A percentile compares a stretch with the other conserved stretches of the same genome.
Conservation (phyloP, 2,329 filamentous ascomycete species). For the Colletotrichum truncatum region DNA sequence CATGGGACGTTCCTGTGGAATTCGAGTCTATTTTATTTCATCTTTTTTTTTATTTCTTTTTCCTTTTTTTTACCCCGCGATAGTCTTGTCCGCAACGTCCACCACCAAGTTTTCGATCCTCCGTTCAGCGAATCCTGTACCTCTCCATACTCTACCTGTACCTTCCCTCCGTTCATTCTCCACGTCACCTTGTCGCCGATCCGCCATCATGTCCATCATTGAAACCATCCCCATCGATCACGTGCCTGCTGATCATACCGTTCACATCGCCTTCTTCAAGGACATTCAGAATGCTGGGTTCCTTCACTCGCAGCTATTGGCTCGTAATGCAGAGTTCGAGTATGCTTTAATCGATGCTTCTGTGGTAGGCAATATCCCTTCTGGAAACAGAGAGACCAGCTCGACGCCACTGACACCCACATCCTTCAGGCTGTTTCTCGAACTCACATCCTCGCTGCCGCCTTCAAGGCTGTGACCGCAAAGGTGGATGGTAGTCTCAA, state of each 20-base stretch:
- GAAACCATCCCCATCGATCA: constrained; percentile 80
- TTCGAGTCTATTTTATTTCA: background rate
- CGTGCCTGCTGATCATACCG: constrained; percentile 70
- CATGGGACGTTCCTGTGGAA: background rate
- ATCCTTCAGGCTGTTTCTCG: constrained; percentile 71
- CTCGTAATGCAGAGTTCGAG: constrained; percentile 85
- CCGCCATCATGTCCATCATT: constrained; percentile 44
- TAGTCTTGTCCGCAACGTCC: background rate
- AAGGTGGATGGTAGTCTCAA: constrained; percentile 70
- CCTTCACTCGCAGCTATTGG: constrained; percentile 84
- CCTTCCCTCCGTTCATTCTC: too few species aligned
- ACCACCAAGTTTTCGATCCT: background rate
- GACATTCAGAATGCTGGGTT: constrained; percentile 81
- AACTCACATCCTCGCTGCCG: constrained; percentile 77
- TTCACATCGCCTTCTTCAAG: constrained; percentile 80
- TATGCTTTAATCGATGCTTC: constrained; percentile 93
- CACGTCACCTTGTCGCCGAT: too few species aligned
- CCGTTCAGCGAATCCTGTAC: too few species aligned
- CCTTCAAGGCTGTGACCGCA: constrained; percentile 79
- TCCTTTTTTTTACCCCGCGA: background rate
- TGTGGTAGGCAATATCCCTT: constrained; percentile 61
- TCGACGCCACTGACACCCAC: background rate
- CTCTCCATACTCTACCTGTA: too few species aligned
- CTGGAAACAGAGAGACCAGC: background rate
- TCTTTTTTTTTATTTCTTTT: background rate